Base-by-base conservation (phyloP, 495 filamentous ascomycete species). In the Daldinia caldariorum region DNA sequence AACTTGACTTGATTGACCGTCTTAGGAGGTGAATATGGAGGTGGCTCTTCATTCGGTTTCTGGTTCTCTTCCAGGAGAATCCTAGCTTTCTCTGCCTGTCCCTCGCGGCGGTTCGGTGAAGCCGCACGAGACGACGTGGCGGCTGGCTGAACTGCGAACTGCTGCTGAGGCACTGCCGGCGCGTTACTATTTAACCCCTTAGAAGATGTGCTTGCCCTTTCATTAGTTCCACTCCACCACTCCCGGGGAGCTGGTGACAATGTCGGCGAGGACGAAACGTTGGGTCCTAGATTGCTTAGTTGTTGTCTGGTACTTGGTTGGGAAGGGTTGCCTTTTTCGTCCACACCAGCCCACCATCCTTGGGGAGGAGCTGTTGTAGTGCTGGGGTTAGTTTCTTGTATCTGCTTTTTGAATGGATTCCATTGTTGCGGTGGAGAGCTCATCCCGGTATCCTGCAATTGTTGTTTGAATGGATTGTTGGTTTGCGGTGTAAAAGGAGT, bases 401-500 rank as follows among this genome's bases (percentile, higher is more conserved):
- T 43, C 41, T 64, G 66, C 45, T 60, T 47, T 32, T 69, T 67
- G 8, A 61, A 75, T 13, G 62, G 63, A 54, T 70, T 66, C 58
- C 55, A 63, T 41, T 73, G 71, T 47, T 72, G 49, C 0, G 68
- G 34, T 0, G 58, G 51, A 31, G 67, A 63, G 34, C 58, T 74
- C 31, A 56, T 34, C 14, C 34, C 64, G 22, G 68, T 58, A 67
- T 74, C 72, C 63, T 73, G 70, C 39, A 73, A 35, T 56, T 74
- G 67, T 60, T 72, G 65, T 35, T 74, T 66, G 70, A 81, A 79
- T 29, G 81, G 79, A 26, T 80, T 82, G 53, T 80, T 82, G 55
- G 76, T 77, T 7, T 78, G 76, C 35, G 74, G 70, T 6, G 66
- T 73, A 61, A 97, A 90, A 0, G 94, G 94, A 1, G 93, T 93